Conservation (phyloP, 495 filamentous ascomycete species). For the Lasiosphaeriaceae sp. region DNA sequence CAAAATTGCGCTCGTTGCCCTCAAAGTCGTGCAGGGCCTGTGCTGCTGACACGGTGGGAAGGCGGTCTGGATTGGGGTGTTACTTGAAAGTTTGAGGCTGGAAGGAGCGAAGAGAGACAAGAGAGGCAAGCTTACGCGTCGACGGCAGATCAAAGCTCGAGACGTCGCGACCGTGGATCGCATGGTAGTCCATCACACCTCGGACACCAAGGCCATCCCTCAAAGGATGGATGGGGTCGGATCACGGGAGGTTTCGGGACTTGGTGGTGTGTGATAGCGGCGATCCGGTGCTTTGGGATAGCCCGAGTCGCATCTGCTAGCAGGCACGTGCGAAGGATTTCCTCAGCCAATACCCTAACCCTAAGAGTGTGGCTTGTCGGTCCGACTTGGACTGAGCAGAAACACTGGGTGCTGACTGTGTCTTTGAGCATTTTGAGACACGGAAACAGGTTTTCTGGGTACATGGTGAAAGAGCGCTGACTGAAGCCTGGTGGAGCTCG, state of each 20-base stretch:
- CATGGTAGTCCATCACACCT: slow-evolving; percentile 38
- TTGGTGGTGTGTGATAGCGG: neutral
- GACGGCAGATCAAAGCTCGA: slow-evolving; percentile 44
- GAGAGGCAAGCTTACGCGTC: slow-evolving; percentile 13
- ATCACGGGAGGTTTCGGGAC: neutral
- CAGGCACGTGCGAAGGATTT: slow-evolving; percentile 5
- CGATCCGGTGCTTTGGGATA: neutral
- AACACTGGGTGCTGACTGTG: too few species aligned
- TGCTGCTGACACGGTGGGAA: slow-evolving; percentile 85
- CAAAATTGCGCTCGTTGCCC: slow-evolving; percentile 35
- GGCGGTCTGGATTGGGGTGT: slow-evolving; percentile 52
- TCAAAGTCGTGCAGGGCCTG: slow-evolving; percentile 69
- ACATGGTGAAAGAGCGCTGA: too few species aligned
- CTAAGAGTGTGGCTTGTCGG: too few species aligned
- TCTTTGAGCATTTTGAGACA: neutral
- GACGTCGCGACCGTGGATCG: slow-evolving; percentile 42
- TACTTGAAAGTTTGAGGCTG: too few species aligned
- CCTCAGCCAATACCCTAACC: neutral
- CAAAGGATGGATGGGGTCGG: neutral
- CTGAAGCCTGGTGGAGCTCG: too few species aligned
- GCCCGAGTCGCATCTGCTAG: slow-evolving; percentile 9
- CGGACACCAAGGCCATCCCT: neutral
- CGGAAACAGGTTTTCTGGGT: too few species aligned
- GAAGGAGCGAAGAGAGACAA: neutral
- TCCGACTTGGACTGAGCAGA: neutral